Conservation (phyloP, 352 stramenopile species). For the Phytophthora pseudosyringae region DNA sequence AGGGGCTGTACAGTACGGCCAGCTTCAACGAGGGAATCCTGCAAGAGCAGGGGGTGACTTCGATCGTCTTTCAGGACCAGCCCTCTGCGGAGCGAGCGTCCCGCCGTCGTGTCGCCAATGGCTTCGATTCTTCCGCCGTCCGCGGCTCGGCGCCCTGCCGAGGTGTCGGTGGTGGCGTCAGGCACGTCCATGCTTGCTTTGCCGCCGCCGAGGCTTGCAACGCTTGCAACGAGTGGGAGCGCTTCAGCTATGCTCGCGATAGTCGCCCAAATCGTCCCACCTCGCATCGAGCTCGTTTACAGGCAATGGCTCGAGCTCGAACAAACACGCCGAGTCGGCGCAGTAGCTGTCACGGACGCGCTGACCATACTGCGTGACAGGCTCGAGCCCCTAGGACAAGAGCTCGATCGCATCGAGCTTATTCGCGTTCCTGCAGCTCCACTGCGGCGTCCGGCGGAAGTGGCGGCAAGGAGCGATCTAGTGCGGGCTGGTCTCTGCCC, state of each 20-base stretch:
- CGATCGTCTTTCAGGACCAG: slow-evolving; percentile 3
- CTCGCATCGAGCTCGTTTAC: slow-evolving; percentile 18
- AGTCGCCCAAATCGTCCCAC: slow-evolving; percentile 34
- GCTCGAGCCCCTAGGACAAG: too few species aligned
- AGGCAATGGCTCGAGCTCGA: slow-evolving; percentile 1
- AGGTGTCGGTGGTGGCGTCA: neutral
- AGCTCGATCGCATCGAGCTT: too few species aligned
- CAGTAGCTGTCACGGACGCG: slow-evolving; percentile 12
- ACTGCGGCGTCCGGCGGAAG: neutral
- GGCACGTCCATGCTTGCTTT: neutral
- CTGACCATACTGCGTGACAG: slow-evolving; percentile 1
- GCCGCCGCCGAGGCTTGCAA: neutral
- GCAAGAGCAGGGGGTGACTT: slow-evolving; percentile 3
- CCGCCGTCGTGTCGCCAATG: slow-evolving; percentile 35
- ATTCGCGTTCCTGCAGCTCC: neutral
- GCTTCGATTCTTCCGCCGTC: slow-evolving; percentile 20
- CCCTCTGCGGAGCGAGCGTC: slow-evolving; percentile 22
- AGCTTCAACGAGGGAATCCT: slow-evolving; percentile 40
- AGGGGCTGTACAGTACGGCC: slow-evolving; percentile 20
- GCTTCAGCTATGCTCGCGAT: slow-evolving; percentile 33
- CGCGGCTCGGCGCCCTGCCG: too few species aligned
- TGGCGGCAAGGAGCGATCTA: slow-evolving; percentile 2
- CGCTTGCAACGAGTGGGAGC: slow-evolving; percentile 9
- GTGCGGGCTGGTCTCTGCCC: slow-evolving; percentile 18
- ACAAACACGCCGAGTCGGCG: slow-evolving; percentile 1